A percentile compares a stretch with the other conserved stretches of the same genome.
Evolutionary conservation across 768 basidiomycete genomes (phyloP).

Genomic region (Gloeopeniophorella convolvens): DNA sequence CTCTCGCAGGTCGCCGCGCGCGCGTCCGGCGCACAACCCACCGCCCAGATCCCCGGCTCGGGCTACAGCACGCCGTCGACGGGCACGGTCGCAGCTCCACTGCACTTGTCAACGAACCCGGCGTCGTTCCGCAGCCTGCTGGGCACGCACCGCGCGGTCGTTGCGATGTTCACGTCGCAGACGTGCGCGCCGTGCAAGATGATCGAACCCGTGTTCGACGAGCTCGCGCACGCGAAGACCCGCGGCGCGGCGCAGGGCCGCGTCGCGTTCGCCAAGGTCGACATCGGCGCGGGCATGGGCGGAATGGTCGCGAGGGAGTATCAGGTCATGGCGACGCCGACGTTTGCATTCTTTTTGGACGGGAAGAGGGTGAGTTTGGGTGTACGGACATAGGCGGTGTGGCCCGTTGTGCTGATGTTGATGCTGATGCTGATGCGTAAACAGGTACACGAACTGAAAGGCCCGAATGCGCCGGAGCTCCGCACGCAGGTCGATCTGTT

Average conservation of each 20-base stretch:
- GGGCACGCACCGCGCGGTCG: slow-evolving; percentile 57
- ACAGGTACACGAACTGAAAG: slow-evolving; percentile 66
- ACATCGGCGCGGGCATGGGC: slow-evolving; percentile 66
- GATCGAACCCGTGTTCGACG: slow-evolving; percentile 80
- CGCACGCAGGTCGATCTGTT: slow-evolving; percentile 68
- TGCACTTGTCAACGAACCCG: slow-evolving; percentile 69
- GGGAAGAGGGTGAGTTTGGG: slow-evolving; percentile 52
- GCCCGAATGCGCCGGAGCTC: slow-evolving; percentile 63
- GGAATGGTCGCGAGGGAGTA: slow-evolving; percentile 52
- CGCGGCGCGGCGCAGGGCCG: slow-evolving; percentile 29
- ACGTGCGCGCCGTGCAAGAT: slow-evolving; percentile 75
- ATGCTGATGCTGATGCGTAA: not conserved
- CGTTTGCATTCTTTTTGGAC: slow-evolving; percentile 82
- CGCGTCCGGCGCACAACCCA: slow-evolving; percentile 32
- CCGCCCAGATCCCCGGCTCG: slow-evolving; percentile 22
- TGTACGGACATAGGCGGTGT: no score
- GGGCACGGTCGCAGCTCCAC: slow-evolving; percentile 48
- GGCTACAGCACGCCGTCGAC: slow-evolving; percentile 34
- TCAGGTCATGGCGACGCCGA: slow-evolving; percentile 73
- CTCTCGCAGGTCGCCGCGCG: slow-evolving; percentile 51
- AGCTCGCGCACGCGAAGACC: slow-evolving; percentile 59
- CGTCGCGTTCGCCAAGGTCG: slow-evolving; percentile 79
- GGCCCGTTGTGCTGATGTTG: not conserved
- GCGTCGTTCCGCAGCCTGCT: slow-evolving; percentile 66
- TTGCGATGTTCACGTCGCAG: slow-evolving; percentile 76